phyloP scores from a whole-genome alignment of 345 rosid genomes.

The Gossypium bickii region DNA sequence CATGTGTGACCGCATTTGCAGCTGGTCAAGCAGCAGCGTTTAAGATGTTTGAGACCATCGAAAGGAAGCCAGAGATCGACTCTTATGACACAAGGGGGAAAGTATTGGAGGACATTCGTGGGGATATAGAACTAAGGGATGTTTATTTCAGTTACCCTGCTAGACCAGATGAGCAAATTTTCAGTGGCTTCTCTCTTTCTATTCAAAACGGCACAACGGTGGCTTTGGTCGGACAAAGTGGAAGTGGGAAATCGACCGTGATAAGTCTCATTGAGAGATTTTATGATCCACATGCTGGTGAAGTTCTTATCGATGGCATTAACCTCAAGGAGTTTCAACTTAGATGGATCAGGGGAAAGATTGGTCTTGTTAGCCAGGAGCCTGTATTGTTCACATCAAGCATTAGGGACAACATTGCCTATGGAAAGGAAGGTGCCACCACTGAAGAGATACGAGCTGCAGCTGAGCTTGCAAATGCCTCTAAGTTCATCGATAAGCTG shows the following conservation, averaged over 20 bases:
- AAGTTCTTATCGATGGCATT: constrained; percentile 59
- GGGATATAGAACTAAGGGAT: constrained; percentile 61
- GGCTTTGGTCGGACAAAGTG: constrained; percentile 88
- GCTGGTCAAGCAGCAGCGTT: constrained; percentile 75
- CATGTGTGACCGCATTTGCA: constrained; percentile 67
- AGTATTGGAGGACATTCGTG: constrained; percentile 49
- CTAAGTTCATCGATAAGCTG: constrained; percentile 65
- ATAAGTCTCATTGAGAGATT: constrained; percentile 74
- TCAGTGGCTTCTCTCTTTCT: constrained; percentile 55
- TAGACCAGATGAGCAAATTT: constrained; percentile 64
- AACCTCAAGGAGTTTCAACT: constrained; percentile 65
- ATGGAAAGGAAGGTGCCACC: constrained; percentile 72
- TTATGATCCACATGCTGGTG: constrained; percentile 66
- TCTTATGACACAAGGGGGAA: constrained; percentile 51
- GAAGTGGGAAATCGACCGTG: constrained; percentile 82
- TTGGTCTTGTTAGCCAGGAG: constrained; percentile 80
- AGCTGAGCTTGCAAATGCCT: constrained; percentile 69
- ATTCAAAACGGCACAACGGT: constrained; percentile 64
- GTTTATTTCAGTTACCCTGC: constrained; percentile 78
- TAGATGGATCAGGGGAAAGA: constrained; percentile 68
- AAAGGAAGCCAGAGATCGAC: constrained; percentile 62
- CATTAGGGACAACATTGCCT: constrained; percentile 66
- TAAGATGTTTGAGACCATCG: constrained; percentile 73
- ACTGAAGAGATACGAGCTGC: constrained; percentile 59
- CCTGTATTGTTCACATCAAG: constrained; percentile 68